phyloP scores from a whole-genome alignment of 768 basidiomycete genomes.

The Termitomyces eurrhizus region DNA sequence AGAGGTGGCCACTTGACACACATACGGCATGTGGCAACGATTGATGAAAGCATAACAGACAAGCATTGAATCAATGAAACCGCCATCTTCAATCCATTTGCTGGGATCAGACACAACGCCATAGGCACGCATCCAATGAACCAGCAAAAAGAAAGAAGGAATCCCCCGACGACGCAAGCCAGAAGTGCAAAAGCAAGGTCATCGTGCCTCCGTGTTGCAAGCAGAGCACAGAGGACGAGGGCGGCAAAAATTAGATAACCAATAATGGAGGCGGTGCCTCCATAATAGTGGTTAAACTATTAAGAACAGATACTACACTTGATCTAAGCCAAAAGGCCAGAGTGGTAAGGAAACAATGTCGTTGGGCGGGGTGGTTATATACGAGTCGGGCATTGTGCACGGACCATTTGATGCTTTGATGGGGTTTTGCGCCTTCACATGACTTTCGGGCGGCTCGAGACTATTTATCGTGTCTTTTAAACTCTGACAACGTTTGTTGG shows the following conservation, averaged over 20 bases:
- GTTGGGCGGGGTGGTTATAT: not conserved
- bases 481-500: too few species aligned
- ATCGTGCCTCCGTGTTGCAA: slow-evolving; percentile 53
- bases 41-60: too few species aligned
- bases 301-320: slow-evolving; percentile 98
- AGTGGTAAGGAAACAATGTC: slow-evolving; percentile 51
- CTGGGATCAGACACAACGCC: not conserved
- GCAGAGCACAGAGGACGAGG: slow-evolving; percentile 51
- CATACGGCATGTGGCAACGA: too few species aligned
- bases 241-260: slow-evolving; percentile 58
- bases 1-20: too few species aligned
- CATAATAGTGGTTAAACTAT: slow-evolving; percentile 71
- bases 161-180: slow-evolving; percentile 69
- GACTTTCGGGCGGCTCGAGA: too few species aligned
- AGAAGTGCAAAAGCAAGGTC: slow-evolving; percentile 54
- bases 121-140: not conserved
- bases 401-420: slow-evolving; percentile 4
- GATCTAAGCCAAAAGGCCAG: slow-evolving; percentile 96
- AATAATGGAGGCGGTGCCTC: slow-evolving; percentile 49
- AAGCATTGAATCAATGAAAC: too few species aligned
- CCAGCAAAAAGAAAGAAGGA: slow-evolving; percentile 2
- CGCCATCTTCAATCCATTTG: slow-evolving; percentile 1
- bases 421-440: too few species aligned
- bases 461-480: too few species aligned
- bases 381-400: not conserved